These are phyloP conservation scores for Bipolaris zeicola DNA, from an alignment of 2,329 filamentous ascomycete genomes.

Conservation along the genomic window DNA sequence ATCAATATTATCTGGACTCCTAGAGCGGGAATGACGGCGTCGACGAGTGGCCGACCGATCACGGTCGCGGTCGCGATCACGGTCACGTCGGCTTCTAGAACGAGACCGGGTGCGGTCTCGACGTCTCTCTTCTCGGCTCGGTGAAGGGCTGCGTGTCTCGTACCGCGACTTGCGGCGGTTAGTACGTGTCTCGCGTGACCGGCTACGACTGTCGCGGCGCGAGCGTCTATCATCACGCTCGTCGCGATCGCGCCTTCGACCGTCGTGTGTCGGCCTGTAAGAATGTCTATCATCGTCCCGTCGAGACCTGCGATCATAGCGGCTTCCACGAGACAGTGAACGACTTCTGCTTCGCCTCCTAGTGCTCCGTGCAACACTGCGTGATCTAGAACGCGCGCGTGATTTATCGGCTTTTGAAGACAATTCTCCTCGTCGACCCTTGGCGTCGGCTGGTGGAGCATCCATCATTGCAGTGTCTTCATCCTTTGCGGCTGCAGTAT, in stretches of 20 bases:
- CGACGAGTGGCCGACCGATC: constrained; percentile 26
- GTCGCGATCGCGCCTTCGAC: constrained; percentile 27
- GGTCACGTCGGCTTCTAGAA: constrained; percentile 25
- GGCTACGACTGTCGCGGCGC: constrained; percentile 38
- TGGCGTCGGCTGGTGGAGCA: constrained; percentile 25
- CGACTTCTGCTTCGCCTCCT: constrained; percentile 39
- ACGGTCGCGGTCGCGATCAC: constrained; percentile 24
- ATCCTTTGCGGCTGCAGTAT: constrained; percentile 17
- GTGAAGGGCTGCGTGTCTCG: constrained; percentile 35
- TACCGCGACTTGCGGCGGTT: constrained; percentile 38
- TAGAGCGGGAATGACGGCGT: constrained; percentile 29
- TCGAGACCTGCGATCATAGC: constrained; percentile 34
- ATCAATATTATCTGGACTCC: constrained; percentile 48
- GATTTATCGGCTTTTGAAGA: constrained; percentile 29
- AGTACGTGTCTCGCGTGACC: constrained; percentile 37
- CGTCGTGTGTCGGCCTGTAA: constrained; percentile 34
- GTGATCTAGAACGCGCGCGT: constrained; percentile 39
- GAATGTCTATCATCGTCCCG: constrained; percentile 36
- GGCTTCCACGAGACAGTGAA: constrained; percentile 42
- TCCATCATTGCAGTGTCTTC: constrained; percentile 39
- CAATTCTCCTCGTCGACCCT: constrained; percentile 34
- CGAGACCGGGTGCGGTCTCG: constrained; percentile 34
- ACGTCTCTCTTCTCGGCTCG: constrained; percentile 27
- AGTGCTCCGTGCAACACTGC: constrained; percentile 33
- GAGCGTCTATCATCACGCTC: constrained; percentile 27